Evolutionary conservation across 1,139 yeast genomes (phyloP).

Genomic region (Zygosaccharomyces sapae): DNA sequence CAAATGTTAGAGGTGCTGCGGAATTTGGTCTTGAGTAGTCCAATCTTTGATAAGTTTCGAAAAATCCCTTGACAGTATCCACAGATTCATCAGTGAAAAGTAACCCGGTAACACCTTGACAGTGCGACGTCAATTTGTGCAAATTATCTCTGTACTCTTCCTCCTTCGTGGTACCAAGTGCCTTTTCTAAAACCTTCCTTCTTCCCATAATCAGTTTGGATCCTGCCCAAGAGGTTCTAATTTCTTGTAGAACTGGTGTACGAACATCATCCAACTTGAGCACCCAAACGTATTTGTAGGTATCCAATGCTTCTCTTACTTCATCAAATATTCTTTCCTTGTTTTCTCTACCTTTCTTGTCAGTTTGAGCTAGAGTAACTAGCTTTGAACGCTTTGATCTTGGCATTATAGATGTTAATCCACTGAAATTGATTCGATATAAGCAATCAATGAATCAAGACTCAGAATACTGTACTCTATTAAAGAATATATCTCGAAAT

Average conservation of each 20-base stretch:
- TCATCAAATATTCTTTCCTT: slow-evolving; percentile 89
- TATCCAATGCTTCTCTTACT: slow-evolving; percentile 75
- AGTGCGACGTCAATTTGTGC: slow-evolving; percentile 55
- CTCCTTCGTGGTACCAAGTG: slow-evolving; percentile 80
- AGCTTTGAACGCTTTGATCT: slow-evolving; percentile 91
- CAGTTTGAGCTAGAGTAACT: slow-evolving; percentile 94
- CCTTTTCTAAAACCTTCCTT: slow-evolving; percentile 87
- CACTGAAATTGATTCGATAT: background rate
- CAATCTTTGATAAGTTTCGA: slow-evolving; percentile 66
- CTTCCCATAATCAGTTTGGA: slow-evolving; percentile 86
- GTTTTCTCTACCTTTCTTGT: slow-evolving; percentile 89
- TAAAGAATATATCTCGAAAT: too few species aligned
- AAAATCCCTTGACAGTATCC: slow-evolving; percentile 79
- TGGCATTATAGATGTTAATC: slow-evolving; percentile 54
- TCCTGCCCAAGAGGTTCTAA: slow-evolving; percentile 88
- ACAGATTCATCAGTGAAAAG: slow-evolving; percentile 84
- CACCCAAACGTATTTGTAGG: slow-evolving; percentile 75
- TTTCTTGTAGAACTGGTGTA: slow-evolving; percentile 90
- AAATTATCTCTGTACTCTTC: slow-evolving; percentile 87
- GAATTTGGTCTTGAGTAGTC: slow-evolving; percentile 92
- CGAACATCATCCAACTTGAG: slow-evolving; percentile 87
- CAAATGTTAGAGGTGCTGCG: slow-evolving; percentile 74
- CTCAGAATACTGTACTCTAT: too few species aligned
- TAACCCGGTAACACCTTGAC: slow-evolving; percentile 77
- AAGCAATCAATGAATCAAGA: background rate